These are phyloP conservation scores for Coccomyxa subellipsoidea DNA, from an alignment of 163 green algal genomes.

Conservation along the genomic window DNA sequence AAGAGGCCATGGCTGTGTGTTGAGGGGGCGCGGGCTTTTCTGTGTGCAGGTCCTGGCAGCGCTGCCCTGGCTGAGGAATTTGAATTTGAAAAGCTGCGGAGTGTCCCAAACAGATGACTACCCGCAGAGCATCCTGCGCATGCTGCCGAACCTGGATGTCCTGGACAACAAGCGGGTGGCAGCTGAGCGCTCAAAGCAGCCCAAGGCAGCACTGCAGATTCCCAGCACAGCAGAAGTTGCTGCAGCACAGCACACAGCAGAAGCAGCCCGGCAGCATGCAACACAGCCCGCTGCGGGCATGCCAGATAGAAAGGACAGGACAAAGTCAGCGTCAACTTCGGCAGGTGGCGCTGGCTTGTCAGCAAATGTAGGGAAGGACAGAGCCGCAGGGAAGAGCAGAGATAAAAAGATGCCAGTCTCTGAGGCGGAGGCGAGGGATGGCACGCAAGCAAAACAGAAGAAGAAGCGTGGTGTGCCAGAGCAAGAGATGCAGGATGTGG, in stretches of 20 bases:
- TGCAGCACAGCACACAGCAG: neutral
- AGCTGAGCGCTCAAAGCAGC: neutral
- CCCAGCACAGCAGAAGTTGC: neutral
- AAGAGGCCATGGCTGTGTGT: too few relatives aligned
- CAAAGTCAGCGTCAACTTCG: neutral
- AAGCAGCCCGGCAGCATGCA: neutral
- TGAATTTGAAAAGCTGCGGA: slow-evolving; percentile 40
- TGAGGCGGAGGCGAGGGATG: too few relatives aligned
- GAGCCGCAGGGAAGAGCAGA: neutral
- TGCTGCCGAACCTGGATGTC: slow-evolving; percentile 38
- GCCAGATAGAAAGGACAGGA: neutral
- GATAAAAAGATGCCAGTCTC: neutral
- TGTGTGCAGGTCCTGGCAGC: slow-evolving; percentile 29
- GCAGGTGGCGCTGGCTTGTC: neutral
- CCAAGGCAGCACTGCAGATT: neutral
- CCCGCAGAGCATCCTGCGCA: slow-evolving; percentile 11
- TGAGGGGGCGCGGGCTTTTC: neutral
- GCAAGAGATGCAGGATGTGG: neutral
- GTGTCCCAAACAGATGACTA: slow-evolving; percentile 26
- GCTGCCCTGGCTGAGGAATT: slow-evolving; percentile 33
- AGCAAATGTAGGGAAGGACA: too few relatives aligned
- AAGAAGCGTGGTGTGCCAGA: neutral
- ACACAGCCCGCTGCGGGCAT: neutral
- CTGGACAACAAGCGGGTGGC: slow-evolving; percentile 29
- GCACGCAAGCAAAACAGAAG: neutral